These are phyloP conservation scores for Myxozyma monticola DNA, from an alignment of 805 yeast genomes.

Conservation along the genomic window DNA sequence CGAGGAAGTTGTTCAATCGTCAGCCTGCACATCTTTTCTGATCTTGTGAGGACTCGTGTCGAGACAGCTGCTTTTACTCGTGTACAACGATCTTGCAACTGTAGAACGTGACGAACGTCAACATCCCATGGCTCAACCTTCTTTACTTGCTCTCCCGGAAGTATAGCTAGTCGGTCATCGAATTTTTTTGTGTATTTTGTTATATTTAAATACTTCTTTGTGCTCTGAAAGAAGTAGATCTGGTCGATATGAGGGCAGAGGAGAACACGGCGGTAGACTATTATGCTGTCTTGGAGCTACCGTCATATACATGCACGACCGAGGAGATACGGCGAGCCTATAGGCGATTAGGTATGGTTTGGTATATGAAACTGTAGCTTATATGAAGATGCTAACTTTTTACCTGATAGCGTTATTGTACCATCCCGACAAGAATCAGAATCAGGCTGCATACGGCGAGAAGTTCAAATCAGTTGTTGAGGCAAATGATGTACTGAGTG, in stretches of 20 bases:
- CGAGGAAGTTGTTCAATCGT: no score
- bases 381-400: not conserved
- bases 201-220: no score
- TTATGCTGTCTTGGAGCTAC: slow-evolving; percentile 39
- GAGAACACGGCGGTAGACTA: slow-evolving; percentile 29
- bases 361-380: not conserved
- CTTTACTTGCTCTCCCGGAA: not conserved
- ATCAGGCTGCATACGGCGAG: slow-evolving; percentile 33
- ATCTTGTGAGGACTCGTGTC: no score
- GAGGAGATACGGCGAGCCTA: slow-evolving; percentile 44
- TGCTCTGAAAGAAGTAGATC: no score
- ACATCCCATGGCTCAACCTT: no score
- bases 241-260: slow-evolving; percentile 13
- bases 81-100: no score
- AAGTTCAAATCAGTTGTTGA: slow-evolving; percentile 39
- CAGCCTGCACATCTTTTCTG: no score
- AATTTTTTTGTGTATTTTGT: no score
- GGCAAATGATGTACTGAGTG: slow-evolving; percentile 40
- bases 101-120: no score
- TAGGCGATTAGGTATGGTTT: slow-evolving; percentile 40
- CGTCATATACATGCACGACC: slow-evolving; percentile 23
- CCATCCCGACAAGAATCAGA: slow-evolving; percentile 50
- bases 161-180: no score
- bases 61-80: no score
- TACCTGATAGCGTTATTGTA: slow-evolving; percentile 38